Conservation (phyloP, 495 filamentous ascomycete genomes). For the Penicillium flavigenum region DNA sequence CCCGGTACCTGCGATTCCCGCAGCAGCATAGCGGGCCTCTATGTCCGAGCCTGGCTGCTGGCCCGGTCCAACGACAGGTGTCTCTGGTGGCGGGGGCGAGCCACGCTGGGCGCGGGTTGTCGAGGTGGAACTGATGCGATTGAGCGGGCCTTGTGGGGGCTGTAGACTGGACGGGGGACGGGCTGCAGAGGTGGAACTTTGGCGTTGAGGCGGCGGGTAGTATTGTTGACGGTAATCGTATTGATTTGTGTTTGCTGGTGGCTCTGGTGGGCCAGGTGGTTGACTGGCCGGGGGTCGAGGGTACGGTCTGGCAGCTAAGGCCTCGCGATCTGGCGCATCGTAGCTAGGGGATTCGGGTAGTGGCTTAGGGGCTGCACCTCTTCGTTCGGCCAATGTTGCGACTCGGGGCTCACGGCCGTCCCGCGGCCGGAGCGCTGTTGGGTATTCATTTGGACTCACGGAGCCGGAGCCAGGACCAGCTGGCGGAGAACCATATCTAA, state of each 20-base stretch:
- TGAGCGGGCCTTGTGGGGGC: conserved; percentile 51
- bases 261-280: conserved; percentile 11
- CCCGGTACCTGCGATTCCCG: conserved; percentile 80
- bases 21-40: conserved; percentile 84
- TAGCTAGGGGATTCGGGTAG: conserved; percentile 74
- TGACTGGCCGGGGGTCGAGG: conserved; percentile 32
- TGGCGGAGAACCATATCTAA: conserved; percentile 34
- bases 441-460: conserved; percentile 44
- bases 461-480: conserved; percentile 33
- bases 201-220: conserved; percentile 55
- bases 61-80: conserved; percentile 75
- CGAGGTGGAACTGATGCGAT: conserved; percentile 82
- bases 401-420: conserved; percentile 46
- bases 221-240: conserved; percentile 66
- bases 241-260: conserved; percentile 33
- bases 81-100: conserved; percentile 93
- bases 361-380: conserved; percentile 68
- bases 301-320: conserved; percentile 53
- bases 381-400: conserved; percentile 65
- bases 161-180: conserved; percentile 37
- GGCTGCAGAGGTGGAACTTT: conserved; percentile 30
- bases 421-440: conserved; percentile 46
- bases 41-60: conserved; percentile 73
- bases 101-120: conserved; percentile 90
- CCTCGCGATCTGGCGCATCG: conserved; percentile 67